Evolutionary conservation across 78 protist species (phyloP).

Genomic region (Goniomonas avonlea): DNA sequence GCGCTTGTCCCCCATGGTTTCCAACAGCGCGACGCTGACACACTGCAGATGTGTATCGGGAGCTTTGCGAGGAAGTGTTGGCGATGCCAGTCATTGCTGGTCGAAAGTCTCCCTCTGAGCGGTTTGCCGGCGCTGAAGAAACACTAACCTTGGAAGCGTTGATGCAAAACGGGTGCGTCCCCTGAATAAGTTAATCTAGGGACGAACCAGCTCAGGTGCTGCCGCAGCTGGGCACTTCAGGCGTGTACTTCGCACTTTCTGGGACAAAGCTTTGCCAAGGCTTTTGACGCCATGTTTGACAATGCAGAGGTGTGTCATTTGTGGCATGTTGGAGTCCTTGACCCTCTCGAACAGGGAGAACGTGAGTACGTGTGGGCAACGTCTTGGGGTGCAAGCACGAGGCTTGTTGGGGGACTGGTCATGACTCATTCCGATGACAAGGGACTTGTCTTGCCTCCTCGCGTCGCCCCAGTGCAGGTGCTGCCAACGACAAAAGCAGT

Average conservation of each 20-base stretch:
- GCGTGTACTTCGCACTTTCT: constrained; percentile 36
- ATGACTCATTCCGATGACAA: constrained; percentile 43
- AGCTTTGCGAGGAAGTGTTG: neutral
- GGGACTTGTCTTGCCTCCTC: constrained; percentile 2
- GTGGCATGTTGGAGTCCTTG: too few species aligned
- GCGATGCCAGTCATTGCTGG: constrained; percentile 28
- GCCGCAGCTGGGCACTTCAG: too few species aligned
- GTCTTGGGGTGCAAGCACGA: constrained; percentile 34
- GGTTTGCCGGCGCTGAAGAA: constrained; percentile 40
- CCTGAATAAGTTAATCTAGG: too few species aligned
- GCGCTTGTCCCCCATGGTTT: constrained; percentile 9
- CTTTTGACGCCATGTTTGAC: constrained; percentile 19
- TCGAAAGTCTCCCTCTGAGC: constrained; percentile 23
- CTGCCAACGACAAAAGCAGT: too few species aligned
- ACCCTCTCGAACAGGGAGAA: neutral
- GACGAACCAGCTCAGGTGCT: too few species aligned
- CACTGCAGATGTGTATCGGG: too few species aligned
- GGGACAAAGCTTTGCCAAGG: constrained; percentile 60
- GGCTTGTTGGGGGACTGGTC: constrained; percentile 46
- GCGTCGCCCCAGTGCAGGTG: constrained; percentile 1
- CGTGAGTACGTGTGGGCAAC: constrained; percentile 30
- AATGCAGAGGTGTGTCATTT: neutral
- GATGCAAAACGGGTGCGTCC: constrained; percentile 36
- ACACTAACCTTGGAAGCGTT: constrained; percentile 35
- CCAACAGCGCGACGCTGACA: neutral